Evolutionary conservation across 177 flowering plant species (phyloP), one percentile per base, ranked within the genome.

Genomic region (Vitis hybrid): DNA sequence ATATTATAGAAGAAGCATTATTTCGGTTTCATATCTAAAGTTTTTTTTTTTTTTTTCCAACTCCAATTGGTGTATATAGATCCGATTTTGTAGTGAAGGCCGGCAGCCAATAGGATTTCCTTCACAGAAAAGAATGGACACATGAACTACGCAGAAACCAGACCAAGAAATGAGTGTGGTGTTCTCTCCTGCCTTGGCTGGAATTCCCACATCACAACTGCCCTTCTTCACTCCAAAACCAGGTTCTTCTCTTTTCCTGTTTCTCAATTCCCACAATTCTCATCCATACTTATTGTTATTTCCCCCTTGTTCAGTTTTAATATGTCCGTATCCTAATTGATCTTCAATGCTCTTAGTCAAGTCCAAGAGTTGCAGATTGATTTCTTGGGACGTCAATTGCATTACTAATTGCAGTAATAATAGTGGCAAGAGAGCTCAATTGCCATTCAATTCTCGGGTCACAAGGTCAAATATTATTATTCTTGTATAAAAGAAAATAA

Each of bases 331-430:
- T 52, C n/a, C 54, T 23, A 40, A 21, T 62, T 2, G 19, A 15
- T 18, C n/a, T 21, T 65, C 60, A 18, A 66, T 52, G 19, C 15
- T 74, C 26, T 48, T 64, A 78, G 80, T 60, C n/a, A 62, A 51
- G 54, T 50, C 62, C 60, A 71, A 51, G 12, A 30, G 19, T 34
- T 57, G 68, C 68, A 62, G 76, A 65, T 62, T 51, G 60, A 55
- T 48, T 51, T 10, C 34, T 57, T 2, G 54, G 10, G 15, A 45
- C 4, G 30, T 19, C 1, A 10, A 48, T 11, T 26, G 21, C 5
- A 5, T 19, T 34, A 52, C 10, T 52, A 48, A 30, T 58, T 6
- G 4, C 17, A 52, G 51, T 13, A 40, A 1, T 17, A 30, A 6
- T 40, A 32, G 40, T 32, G 40, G 5, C 40, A 56, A 62, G 55